Evolutionary conservation across 345 rosid species (phyloP), one percentile per base, ranked within the genome.

Genomic region (Linum usitatissimum): DNA sequence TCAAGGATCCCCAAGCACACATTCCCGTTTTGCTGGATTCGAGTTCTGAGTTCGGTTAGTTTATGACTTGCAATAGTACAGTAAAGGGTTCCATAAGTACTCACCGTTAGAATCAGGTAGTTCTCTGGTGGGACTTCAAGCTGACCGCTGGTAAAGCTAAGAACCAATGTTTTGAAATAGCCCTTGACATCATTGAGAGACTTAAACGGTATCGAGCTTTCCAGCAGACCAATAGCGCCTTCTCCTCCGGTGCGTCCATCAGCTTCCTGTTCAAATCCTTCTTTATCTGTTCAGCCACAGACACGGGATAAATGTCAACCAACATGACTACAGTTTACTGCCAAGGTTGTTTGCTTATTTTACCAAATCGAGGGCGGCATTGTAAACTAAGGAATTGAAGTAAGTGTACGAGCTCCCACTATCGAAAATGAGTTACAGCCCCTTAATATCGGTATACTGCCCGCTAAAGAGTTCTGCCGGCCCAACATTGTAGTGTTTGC

Each of bases 371-470:
- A 87, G 76, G 20, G 66, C 28, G 5, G 69, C 60, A 67, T 75
- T 45, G 65, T 92, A 92, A 53, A 83, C 81, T 49, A 61, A 68
- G 9, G 74, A 71, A 64, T 57, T 77, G 69, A 89, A 84, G 81
- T 92, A 92, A 53, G 90, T 77, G 75, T 92, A 92, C 3, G 98
- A 87, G 81, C 94, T 85, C 59, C 98, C 98, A 42, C 97, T 92
- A 73, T 92, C 98, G 63, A 89, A 87, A 57, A 86, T 57, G 23
- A 85, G 53, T 61, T 76, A 40, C n/a, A 81, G 85, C 60, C 74
- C 86, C 66, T 74, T 83, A 1, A 80, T 61, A 64, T 87, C 91
- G 2, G 83, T 78, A 55, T 79, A 57, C 81, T 80, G 85, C 30
- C 81, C 80, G 7, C 76, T 73, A 49, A 73, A 76, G 72, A 92